Conservation (phyloP, 495 filamentous ascomycete genomes). For the Neurospora intermedia region DNA sequence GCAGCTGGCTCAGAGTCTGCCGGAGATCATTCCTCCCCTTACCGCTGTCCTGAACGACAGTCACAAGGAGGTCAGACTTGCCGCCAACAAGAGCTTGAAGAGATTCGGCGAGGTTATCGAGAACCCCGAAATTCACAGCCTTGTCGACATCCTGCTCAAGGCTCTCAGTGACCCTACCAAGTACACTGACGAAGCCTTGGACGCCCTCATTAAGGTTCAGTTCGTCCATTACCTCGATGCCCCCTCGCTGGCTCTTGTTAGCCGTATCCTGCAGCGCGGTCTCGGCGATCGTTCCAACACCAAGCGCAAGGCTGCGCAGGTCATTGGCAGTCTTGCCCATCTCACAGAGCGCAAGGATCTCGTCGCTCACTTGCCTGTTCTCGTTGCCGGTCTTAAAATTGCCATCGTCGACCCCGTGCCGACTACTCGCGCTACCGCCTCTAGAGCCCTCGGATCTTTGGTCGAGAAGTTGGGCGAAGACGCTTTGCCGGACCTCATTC, state of each 20-base stretch:
- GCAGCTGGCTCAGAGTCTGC: constrained; percentile 81
- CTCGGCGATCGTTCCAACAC: constrained; percentile 83
- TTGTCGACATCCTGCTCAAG: constrained; percentile 86
- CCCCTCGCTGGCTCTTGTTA: constrained; percentile 86
- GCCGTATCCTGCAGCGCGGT: constrained; percentile 88
- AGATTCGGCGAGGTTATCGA: constrained; percentile 97
- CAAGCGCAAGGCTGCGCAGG: constrained; percentile 90
- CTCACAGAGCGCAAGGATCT: constrained; percentile 94
- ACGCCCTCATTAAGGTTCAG: constrained; percentile 86
- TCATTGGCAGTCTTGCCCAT: constrained; percentile 94
- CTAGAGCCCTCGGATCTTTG: constrained; percentile 86
- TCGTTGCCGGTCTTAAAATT: constrained; percentile 79
- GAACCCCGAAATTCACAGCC: constrained; percentile 88
- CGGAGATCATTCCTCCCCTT: constrained; percentile 91
- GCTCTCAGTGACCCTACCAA: constrained; percentile 96
- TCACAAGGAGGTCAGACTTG: constrained; percentile 87
- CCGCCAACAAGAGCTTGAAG: constrained; percentile 91
- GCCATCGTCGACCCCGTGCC: constrained; percentile 94
- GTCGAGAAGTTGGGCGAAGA: constrained; percentile 98
- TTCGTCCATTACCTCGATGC: constrained; percentile 96
- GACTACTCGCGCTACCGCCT: constrained; percentile 91
- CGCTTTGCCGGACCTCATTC: constrained; percentile 91
- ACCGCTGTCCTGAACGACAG: constrained; percentile 92
- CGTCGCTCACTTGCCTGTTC: constrained; percentile 77
- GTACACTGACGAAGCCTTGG: constrained; percentile 89